Evolutionary conservation across 352 stramenopile genomes (phyloP), one percentile per base, ranked within the genome.

Genomic region (Globisporangium solare): DNA sequence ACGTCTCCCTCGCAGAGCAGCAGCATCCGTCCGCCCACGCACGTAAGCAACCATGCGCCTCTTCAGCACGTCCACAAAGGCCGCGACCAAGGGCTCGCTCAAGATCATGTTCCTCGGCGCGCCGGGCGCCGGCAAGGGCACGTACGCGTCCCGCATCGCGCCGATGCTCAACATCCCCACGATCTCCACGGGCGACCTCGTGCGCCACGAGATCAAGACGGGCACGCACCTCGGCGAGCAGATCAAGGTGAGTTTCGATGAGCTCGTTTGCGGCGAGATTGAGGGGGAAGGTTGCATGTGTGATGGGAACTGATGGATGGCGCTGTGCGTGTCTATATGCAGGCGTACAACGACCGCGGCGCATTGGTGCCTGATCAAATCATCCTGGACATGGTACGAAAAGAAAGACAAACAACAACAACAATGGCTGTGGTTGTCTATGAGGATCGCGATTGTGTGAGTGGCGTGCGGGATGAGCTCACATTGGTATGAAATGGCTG

Each of bases 91-190:
- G 8, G 20, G 46, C 32, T 73, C 79, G 62, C 70, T 89, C 53
- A 87, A 84, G 62, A 86, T 96, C 70, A 94, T 97, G 84, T 96
- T 97, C 61, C 81, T 97, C 4, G 89, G 89, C 11, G 84, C 89
- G 40, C 89, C 89, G 0, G 89, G 89, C 52, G 86, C 88, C 3
- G 89, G 89, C 62, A 97, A 97, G 71, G 89, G 89, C 62, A 97
- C 89, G 46, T 97, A 96, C 62, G 86, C 88, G 27, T 83, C 73
- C 42, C 84, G 85, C 54, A 92, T 97, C 40, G 83, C 86, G n/a
- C 79, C 80, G 11, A 79, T 88, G 68, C 71, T 96, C 53, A 61
- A 88, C 54, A 92, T 96, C 64, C 88, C 88, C 40, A 92, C 85
- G 39, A 96, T 97, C 51, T 94, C 86, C 13, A 96, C 86, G 39